phyloP scores from a whole-genome alignment of 129 eudicot genomes.

The Helianthus annuus region HanXRQr2.0-SUNRISE NC_035443.2:49537969-49538468 shows the following conservation, averaged over 20 bases:
- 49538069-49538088: background rate
- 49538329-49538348: constrained; percentile 4
- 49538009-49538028: constrained; percentile 5
- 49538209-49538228: background rate
- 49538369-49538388: background rate
- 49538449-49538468: no score
- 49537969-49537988: background rate
- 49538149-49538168: background rate
- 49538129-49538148: background rate
- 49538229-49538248: background rate
- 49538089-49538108: background rate
- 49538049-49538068: background rate
- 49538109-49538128: background rate
- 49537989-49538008: background rate
- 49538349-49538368: background rate
- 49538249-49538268: background rate
- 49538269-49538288: background rate
- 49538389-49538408: background rate
- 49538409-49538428: background rate
- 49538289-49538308: background rate
- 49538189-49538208: background rate
- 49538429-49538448: no score
- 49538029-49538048: background rate
- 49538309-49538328: background rate
- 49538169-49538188: background rate